phyloP scores from a whole-genome alignment of 192 early-diverging fungal species.

The Backusella australiensis region DNA sequence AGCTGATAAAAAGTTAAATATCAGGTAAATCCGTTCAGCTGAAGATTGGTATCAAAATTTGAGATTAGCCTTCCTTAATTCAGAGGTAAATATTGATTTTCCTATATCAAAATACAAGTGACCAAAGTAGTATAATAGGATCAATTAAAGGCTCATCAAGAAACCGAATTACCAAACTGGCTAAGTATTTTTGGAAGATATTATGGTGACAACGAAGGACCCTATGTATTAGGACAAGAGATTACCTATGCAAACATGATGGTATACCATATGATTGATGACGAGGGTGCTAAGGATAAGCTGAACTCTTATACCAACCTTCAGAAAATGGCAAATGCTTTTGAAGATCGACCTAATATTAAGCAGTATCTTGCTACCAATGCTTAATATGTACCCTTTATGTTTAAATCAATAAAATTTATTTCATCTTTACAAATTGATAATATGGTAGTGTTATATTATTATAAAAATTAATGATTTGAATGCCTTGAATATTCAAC shows the following conservation, averaged over 20 bases:
- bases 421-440: not conserved
- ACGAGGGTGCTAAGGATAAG: not conserved
- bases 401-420: not conserved
- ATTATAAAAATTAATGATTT: not conserved
- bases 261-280: not conserved
- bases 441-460: not conserved
- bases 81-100: not conserved
- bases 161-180: not conserved
- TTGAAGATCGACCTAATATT: constrained; percentile 5
- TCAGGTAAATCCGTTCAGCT: too few species aligned
- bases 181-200: not conserved
- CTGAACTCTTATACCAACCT: not conserved
- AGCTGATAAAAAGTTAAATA: too few species aligned
- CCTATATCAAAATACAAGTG: not conserved
- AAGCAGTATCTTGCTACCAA: not conserved
- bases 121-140: not conserved
- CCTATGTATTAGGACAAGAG: not conserved
- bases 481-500: not conserved
- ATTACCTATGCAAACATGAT: not conserved
- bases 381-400: not conserved
- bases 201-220: not conserved
- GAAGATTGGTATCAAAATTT: not conserved
- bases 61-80: not conserved
- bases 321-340: not conserved
- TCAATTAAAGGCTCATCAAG: not conserved